Evolutionary conservation across 306 rosid species (phyloP), one percentile per base, ranked within the genome.

Genomic region (Ammopiptanthus mongolicus): DNA sequence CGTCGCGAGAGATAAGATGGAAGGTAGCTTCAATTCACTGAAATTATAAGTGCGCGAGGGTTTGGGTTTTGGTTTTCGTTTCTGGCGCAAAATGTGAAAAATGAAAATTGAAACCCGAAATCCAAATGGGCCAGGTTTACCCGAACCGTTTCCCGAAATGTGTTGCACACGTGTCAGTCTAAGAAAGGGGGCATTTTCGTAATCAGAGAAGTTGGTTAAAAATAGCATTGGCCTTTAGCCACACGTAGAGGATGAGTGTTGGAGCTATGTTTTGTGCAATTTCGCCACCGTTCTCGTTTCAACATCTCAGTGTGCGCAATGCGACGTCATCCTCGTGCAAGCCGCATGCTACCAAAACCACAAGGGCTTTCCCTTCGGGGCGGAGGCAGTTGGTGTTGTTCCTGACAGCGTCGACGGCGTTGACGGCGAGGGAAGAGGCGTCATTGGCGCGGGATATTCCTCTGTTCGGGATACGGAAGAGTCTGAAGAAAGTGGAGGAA

Each of bases 381-480:
- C 46, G 97, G 77, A 86, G 98, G 78, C 86, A 82, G 76, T 21
- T 88, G 65, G 39, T 90, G n/a, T 81, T 87, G 15, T 46, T 85
- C 6, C 83, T 91, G 57, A 73, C 94, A 36, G 76, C 94, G 56
- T 74, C 91, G 6, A 78, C 84, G 31, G 88, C 83, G 28, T 22
- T 89, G 17, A 80, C 84, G 25, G 79, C 81, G 36, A 83, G 80
- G 68, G 91, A 78, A 37, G 73, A 48, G 22, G 50, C 77, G 8
- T 87, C 90, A 6, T 13, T 29, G 69, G 95, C 96, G 69, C 82
- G 86, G 73, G 90, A 91, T 48, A 84, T 91, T 42, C 88, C 86
- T 0, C 69, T 94, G 56, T 94, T 94, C 15, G 97, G 97, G 21
- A 70, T 94, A 31, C 85, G 88, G 72, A 91, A 86, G 88, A 90